Evolutionary conservation across 345 rosid genomes (phyloP).

Genomic region (Pistacia vera): DNA sequence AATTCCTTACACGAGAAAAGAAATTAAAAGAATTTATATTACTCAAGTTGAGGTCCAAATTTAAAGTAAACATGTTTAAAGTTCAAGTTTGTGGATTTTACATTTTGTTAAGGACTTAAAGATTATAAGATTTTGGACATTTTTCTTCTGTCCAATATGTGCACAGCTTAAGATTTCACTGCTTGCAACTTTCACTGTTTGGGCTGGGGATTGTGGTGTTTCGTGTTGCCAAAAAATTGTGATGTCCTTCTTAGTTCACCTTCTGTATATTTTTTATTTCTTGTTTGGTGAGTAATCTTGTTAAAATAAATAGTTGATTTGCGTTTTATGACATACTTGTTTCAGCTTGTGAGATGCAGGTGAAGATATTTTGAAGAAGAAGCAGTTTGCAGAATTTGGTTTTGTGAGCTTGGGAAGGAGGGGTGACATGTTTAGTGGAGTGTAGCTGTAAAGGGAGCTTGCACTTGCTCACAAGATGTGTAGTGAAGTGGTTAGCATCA

Average conservation of each 20-base stretch:
- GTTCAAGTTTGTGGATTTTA: neutral
- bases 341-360: constrained; percentile 37
- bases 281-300: neutral
- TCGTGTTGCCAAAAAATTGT: neutral
- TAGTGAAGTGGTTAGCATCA: constrained; percentile 66
- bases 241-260: neutral
- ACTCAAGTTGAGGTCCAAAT: too few species aligned
- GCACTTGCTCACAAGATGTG: constrained; percentile 76
- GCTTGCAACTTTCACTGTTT: neutral
- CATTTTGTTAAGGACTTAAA: neutral
- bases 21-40: neutral
- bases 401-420: constrained; percentile 57
- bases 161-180: neutral
- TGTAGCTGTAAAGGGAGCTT: constrained; percentile 68
- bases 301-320: constrained; percentile 2
- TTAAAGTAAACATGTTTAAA: neutral
- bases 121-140: neutral
- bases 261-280: neutral
- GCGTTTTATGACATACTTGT: neutral
- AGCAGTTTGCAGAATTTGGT: constrained; percentile 69
- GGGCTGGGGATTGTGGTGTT: neutral
- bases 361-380: constrained; percentile 65
- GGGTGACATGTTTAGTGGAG: constrained; percentile 60
- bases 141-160: neutral
- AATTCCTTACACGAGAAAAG: neutral